These are phyloP conservation scores for Candida qinlingensis DNA, from an alignment of 805 yeast species.

Conservation along the genomic window DNA sequence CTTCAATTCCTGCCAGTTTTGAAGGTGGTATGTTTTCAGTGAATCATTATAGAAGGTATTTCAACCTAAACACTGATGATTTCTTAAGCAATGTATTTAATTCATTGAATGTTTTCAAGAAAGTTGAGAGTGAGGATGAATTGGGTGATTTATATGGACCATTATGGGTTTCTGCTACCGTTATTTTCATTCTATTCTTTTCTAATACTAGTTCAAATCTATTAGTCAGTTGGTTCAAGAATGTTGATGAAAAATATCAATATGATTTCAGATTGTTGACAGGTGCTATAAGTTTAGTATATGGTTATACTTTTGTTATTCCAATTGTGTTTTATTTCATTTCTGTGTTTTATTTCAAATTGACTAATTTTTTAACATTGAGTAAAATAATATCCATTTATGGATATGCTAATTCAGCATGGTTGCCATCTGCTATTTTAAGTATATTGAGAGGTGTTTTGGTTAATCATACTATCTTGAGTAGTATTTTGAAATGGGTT, in stretches of 20 bases:
- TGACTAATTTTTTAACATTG: conserved; percentile 43
- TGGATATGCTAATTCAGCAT: conserved; percentile 77
- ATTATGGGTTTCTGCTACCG: conserved; percentile 84
- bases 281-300: conserved; percentile 63
- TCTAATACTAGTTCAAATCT: conserved; percentile 66
- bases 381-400: conserved; percentile 66
- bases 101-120: conserved; percentile 51
- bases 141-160: conserved; percentile 79
- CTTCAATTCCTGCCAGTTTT: conserved; percentile 13
- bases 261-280: conserved; percentile 59
- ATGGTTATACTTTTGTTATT: conserved; percentile 66
- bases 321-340: conserved; percentile 53
- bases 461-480: conserved; percentile 38
- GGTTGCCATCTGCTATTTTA: conserved; percentile 78
- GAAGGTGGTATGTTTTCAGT: conserved; percentile 49
- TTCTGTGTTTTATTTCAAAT: conserved; percentile 49
- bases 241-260: conserved; percentile 42
- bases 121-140: conserved; percentile 36
- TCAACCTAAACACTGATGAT: conserved; percentile 62
- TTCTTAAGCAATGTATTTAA: conserved; percentile 49
- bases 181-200: conserved; percentile 68
- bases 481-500: conserved; percentile 54
- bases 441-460: conserved; percentile 54
- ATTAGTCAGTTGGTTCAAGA: conserved; percentile 44
- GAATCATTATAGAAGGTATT: conserved; percentile 57